Conservation (phyloP, 192 early-diverging fungal genomes). For the Gorgonomyces haynaldii region DNA sequence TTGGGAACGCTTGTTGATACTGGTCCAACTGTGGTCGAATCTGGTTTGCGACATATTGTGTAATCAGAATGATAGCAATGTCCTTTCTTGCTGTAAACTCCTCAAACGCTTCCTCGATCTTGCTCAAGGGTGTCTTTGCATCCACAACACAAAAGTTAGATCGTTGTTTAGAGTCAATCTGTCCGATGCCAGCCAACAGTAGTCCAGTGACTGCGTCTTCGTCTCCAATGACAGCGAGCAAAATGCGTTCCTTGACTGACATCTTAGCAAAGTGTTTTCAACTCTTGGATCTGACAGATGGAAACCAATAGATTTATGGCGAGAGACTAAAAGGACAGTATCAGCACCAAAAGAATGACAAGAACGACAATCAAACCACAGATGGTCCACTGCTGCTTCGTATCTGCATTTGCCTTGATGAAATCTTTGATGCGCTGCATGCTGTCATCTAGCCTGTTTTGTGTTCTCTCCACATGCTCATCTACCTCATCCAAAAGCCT, state of each 20-base stretch:
- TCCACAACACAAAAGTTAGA: conserved; percentile 96
- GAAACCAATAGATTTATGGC: no score
- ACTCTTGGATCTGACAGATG: no score
- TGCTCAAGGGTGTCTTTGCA: conserved; percentile 48
- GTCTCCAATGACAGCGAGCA: conserved; percentile 45
- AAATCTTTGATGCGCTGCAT: conserved; percentile 39
- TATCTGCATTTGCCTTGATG: conserved; percentile 39
- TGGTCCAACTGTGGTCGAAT: conserved; percentile 85
- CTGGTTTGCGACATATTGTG: conserved; percentile 92
- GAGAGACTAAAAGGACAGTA: conserved; percentile 12
- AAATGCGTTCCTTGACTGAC: conserved; percentile 26
- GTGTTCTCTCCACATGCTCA: conserved; percentile 33
- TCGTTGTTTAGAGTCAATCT: conserved; percentile 83
- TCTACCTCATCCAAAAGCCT: conserved; percentile 41
- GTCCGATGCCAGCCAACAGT: conserved; percentile 92
- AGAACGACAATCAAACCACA: conserved; percentile 28
- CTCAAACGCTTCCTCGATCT: conserved; percentile 55
- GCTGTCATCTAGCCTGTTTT: conserved; percentile 32
- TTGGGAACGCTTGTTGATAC: conserved; percentile 86
- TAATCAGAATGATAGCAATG: conserved; percentile 96
- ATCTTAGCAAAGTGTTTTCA: neutral
- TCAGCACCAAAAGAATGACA: conserved; percentile 28
- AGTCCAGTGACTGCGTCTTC: conserved; percentile 81
- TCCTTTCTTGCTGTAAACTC: conserved; percentile 89
- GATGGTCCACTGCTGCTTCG: conserved; percentile 38